These are phyloP conservation scores for Spizellomyces punctatus DNA, from an alignment of 192 early-diverging fungal species.

Conservation along the genomic window DNA sequence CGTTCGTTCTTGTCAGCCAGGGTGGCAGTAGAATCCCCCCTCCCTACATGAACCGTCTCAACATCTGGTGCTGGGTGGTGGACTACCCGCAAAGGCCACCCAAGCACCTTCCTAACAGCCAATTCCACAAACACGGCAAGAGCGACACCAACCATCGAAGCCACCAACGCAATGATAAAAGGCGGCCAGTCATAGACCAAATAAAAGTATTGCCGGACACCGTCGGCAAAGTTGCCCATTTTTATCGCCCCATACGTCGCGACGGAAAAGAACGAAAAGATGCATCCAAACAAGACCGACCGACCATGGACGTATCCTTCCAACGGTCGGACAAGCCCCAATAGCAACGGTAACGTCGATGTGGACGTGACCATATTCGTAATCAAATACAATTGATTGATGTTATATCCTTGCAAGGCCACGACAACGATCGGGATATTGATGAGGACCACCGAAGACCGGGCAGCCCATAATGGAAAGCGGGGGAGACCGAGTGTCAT, in stretches of 20 bases:
- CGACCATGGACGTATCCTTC: slow-evolving; percentile 35
- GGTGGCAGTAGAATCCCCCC: no score
- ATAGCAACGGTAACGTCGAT: slow-evolving; percentile 35
- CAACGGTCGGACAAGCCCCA: slow-evolving; percentile 37
- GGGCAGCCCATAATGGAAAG: slow-evolving; percentile 26
- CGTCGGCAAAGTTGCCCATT: slow-evolving; percentile 26
- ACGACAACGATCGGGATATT: slow-evolving; percentile 46
- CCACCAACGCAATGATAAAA: slow-evolving; percentile 37
- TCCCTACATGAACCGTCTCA: no score
- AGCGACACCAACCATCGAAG: slow-evolving; percentile 35
- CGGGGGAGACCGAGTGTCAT: slow-evolving; percentile 6
- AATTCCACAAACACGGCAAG: slow-evolving; percentile 32
- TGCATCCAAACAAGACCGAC: slow-evolving; percentile 35
- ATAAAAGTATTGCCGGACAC: slow-evolving; percentile 37
- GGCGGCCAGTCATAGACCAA: slow-evolving; percentile 35
- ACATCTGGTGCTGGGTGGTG: no score
- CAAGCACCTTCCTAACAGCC: slow-evolving; percentile 15
- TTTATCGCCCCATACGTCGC: slow-evolving; percentile 23
- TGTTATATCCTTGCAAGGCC: slow-evolving; percentile 28
- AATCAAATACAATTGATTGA: slow-evolving; percentile 43
- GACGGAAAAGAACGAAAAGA: slow-evolving; percentile 40
- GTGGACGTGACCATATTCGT: slow-evolving; percentile 41
- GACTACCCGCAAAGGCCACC: slow-evolving; percentile 5
- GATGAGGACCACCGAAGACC: slow-evolving; percentile 30
- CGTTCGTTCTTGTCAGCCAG: no score